A percentile compares a stretch with the other conserved stretches of the same genome.
Conservation (phyloP, 108 stramenopile genomes). For the Nitzschia sp. region DNA sequence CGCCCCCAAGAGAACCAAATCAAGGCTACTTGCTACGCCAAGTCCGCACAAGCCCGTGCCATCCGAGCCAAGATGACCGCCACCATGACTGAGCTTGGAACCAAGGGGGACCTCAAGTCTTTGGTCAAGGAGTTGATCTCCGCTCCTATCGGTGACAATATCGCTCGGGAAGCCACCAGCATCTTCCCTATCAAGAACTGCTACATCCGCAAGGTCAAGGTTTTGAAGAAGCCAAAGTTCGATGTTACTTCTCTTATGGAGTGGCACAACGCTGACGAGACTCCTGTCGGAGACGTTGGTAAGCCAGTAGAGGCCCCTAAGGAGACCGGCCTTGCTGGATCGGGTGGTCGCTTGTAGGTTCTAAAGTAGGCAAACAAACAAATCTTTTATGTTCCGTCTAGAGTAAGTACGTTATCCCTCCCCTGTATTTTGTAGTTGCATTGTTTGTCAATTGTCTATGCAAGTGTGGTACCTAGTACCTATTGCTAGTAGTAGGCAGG, state of each 20-base stretch:
- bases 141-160: constrained; percentile 91
- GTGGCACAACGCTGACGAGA: constrained; percentile 94
- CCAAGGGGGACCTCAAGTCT: constrained; percentile 97
- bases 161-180: constrained; percentile 80
- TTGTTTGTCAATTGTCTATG: no score
- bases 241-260: constrained; percentile 99
- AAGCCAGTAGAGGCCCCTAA: constrained; percentile 71
- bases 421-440: no score
- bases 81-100: constrained; percentile 91
- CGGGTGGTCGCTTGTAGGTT: constrained; percentile 85
- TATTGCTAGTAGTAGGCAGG: no score
- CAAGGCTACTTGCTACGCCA: constrained; percentile 97
- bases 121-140: constrained; percentile 97
- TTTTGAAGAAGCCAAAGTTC: constrained; percentile 99
- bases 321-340: constrained; percentile 77
- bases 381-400: no score
- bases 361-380: no score
- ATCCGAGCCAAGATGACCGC: constrained; percentile 98
- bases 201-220: constrained; percentile 99
- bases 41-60: constrained; percentile 91
- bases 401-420: no score
- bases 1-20: constrained; percentile 94
- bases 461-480: no score
- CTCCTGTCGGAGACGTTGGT: constrained; percentile 75
- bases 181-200: constrained; percentile 99